Evolutionary conservation across 1,139 yeast genomes (phyloP).

Genomic region (Saccharomyces pastorianus): DNA sequence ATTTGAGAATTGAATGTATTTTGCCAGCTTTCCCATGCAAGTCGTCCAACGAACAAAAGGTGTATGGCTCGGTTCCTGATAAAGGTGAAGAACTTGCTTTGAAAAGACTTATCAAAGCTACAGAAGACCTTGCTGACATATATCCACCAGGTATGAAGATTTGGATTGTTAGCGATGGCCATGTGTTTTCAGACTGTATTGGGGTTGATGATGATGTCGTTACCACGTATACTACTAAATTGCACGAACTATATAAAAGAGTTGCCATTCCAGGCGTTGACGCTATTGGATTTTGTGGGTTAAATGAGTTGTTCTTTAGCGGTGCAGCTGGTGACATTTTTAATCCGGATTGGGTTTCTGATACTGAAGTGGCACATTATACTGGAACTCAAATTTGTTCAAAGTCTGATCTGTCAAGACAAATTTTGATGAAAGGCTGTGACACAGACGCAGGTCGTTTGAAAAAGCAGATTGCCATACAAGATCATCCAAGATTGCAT

Average conservation of each 20-base stretch:
- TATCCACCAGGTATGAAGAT: conserved; percentile 50
- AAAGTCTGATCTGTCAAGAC: conserved; percentile 34
- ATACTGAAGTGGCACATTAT: conserved; percentile 28
- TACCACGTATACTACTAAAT: conserved; percentile 39
- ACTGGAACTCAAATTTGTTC: conserved; percentile 34
- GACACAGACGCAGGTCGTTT: conserved; percentile 37
- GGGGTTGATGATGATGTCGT: conserved; percentile 48
- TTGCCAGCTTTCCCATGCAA: conserved; percentile 61
- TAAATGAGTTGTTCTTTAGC: conserved; percentile 34
- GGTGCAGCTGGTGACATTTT: conserved; percentile 24
- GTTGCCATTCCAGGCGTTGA: conserved; percentile 29
- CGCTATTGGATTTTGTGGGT: conserved; percentile 34
- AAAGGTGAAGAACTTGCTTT: conserved; percentile 38
- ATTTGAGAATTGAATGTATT: conserved; percentile 45
- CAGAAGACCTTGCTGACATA: conserved; percentile 32
- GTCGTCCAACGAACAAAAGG: conserved; percentile 49
- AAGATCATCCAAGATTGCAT: conserved; percentile 44
- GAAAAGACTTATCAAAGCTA: conserved; percentile 31
- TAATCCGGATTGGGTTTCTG: conserved; percentile 26
- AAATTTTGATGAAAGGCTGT: conserved; percentile 36
- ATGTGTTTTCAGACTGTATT: conserved; percentile 57
- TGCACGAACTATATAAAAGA: conserved; percentile 36
- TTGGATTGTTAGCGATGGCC: conserved; percentile 58
- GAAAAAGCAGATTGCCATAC: conserved; percentile 31
- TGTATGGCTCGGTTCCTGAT: conserved; percentile 45